Evolutionary conservation across 306 rosid genomes (phyloP).

Genomic region (Carpinus viminea): DNA sequence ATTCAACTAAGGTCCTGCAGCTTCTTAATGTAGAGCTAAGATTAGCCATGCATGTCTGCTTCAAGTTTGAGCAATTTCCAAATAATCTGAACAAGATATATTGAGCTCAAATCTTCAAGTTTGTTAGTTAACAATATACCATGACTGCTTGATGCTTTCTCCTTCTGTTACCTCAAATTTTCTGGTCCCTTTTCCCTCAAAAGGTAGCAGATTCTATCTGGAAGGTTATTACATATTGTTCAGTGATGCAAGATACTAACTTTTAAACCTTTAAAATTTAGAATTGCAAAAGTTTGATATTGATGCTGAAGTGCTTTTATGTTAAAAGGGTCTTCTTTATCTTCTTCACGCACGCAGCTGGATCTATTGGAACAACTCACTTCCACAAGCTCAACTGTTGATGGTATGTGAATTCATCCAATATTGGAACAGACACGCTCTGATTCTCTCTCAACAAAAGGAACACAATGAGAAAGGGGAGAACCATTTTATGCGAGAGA

Average conservation of each 20-base stretch:
- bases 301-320: conserved; percentile 13
- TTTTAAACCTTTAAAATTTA: neutral
- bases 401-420: conserved; percentile 43
- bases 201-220: neutral
- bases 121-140: neutral
- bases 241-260: conserved; percentile 4
- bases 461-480: neutral
- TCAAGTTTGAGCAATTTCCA: neutral
- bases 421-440: neutral
- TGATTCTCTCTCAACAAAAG: neutral
- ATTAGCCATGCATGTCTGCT: neutral
- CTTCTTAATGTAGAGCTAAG: neutral
- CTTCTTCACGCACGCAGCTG: conserved; percentile 77
- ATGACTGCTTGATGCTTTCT: neutral
- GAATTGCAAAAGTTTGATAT: neutral
- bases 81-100: neutral
- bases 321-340: conserved; percentile 59
- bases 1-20: neutral
- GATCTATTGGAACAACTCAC: conserved; percentile 93
- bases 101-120: neutral
- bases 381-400: conserved; percentile 56
- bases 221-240: neutral
- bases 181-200: neutral
- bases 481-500: too few relatives aligned
- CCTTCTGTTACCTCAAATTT: neutral